Evolutionary conservation across 257 asterid species (phyloP).

Genomic region (Ilex aquifolium): DNA sequence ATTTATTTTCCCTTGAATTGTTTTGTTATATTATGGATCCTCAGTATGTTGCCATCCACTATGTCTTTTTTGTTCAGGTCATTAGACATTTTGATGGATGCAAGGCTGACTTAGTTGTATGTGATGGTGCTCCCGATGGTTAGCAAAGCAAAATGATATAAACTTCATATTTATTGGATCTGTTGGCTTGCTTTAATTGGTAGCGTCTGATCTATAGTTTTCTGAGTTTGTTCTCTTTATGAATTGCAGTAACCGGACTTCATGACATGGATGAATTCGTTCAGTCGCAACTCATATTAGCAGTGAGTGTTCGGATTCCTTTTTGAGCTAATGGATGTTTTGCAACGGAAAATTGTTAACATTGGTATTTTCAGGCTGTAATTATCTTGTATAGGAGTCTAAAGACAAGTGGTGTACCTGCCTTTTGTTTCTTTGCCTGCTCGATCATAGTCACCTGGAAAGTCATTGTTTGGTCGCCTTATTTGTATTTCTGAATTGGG

Average conservation of each 20-base stretch:
- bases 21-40: conserved; percentile 5
- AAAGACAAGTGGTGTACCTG: too few relatives aligned
- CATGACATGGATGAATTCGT: conserved; percentile 99
- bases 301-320: conserved; percentile 49
- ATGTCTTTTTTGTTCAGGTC: conserved; percentile 43
- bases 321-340: background rate
- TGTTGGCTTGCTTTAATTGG: background rate
- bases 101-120: conserved; percentile 97
- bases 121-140: conserved; percentile 99
- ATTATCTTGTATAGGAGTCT: too few relatives aligned
- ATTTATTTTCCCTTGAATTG: background rate
- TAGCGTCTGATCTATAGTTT: conserved; percentile 5
- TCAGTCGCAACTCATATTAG: conserved; percentile 95
- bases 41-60: background rate
- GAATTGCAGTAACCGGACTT: conserved; percentile 83
- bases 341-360: background rate
- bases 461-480: too few relatives aligned
- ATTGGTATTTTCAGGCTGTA: too few relatives aligned
- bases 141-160: conserved; percentile 21
- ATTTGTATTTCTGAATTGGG: too few relatives aligned
- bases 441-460: too few relatives aligned
- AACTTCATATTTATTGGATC: conserved; percentile 2
- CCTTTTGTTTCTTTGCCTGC: too few relatives aligned
- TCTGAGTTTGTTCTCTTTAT: conserved; percentile 10
- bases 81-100: conserved; percentile 99